A percentile compares a stretch with the other conserved stretches of the same genome.
phyloP scores from a whole-genome alignment of 139 green algal species.

The Chlamydomonas sphaeroides region DNA sequence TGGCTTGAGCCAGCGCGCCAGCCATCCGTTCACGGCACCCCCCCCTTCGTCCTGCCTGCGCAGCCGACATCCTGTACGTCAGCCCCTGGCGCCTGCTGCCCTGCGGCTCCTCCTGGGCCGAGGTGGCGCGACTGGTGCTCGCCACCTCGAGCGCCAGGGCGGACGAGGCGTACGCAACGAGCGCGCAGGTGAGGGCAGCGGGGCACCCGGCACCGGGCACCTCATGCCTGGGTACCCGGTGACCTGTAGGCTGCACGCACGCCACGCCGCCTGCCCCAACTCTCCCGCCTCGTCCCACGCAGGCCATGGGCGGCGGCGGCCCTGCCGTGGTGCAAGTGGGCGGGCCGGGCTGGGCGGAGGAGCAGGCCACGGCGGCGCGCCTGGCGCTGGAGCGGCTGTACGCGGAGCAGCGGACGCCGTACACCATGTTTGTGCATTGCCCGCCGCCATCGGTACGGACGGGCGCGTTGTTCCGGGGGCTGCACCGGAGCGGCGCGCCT shows the following conservation, averaged over 20 bases:
- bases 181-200: too few relatives aligned
- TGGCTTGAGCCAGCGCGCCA: too few relatives aligned
- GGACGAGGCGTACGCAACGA: background rate
- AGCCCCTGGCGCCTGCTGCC: conserved; percentile 19
- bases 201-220: too few relatives aligned
- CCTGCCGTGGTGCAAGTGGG: background rate
- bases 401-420: background rate
- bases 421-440: conserved; percentile 10
- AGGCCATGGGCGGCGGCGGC: background rate
- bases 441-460: background rate
- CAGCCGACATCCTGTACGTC: background rate
- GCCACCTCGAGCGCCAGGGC: background rate
- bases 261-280: too few relatives aligned
- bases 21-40: too few relatives aligned
- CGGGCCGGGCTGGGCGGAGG: conserved; percentile 18
- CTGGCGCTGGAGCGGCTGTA: conserved; percentile 20
- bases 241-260: too few relatives aligned
- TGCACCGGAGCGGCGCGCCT: too few relatives aligned
- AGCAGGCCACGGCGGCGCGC: conserved; percentile 13
- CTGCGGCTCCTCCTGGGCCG: background rate
- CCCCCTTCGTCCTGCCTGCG: too few relatives aligned
- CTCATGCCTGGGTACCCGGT: too few relatives aligned
- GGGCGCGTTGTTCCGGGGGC: too few relatives aligned
- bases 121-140: background rate
- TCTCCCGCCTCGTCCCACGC: too few relatives aligned